A percentile compares a stretch with the other conserved stretches of the same genome.
phyloP scores from a whole-genome alignment of 257 asterid species.

The Solanum commersonii region DNA sequence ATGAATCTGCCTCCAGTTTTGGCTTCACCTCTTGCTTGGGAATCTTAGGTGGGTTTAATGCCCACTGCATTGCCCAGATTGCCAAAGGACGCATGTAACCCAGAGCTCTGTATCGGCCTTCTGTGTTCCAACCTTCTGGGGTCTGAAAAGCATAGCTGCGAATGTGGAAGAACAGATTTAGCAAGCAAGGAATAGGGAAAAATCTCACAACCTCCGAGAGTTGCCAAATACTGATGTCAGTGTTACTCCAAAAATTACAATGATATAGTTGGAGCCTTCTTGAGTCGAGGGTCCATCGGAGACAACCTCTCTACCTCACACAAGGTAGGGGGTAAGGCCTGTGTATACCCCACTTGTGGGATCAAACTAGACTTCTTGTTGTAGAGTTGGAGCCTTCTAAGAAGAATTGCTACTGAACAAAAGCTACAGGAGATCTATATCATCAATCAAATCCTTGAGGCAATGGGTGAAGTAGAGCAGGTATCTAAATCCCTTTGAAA shows the following conservation, averaged over 20 bases:
- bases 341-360: neutral
- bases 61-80: constrained; percentile 99
- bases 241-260: neutral
- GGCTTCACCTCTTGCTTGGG: constrained; percentile 31
- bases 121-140: constrained; percentile 77
- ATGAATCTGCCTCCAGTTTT: constrained; percentile 42
- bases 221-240: neutral
- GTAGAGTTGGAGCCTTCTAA: neutral
- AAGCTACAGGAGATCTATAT: neutral
- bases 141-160: constrained; percentile 82
- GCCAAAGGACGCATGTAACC: constrained; percentile 90
- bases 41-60: constrained; percentile 39
- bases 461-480: neutral
- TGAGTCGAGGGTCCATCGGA: neutral
- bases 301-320: neutral
- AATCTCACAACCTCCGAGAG: neutral
- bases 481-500: neutral
- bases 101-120: constrained; percentile 67
- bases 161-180: neutral
- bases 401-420: neutral
- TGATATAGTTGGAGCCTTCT: neutral
- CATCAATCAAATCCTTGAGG: neutral
- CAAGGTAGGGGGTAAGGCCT: neutral
- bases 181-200: neutral
- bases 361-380: neutral